Evolutionary conservation across 106 monocot species (phyloP).

Genomic region (Dendrobium huoshanense): DNA sequence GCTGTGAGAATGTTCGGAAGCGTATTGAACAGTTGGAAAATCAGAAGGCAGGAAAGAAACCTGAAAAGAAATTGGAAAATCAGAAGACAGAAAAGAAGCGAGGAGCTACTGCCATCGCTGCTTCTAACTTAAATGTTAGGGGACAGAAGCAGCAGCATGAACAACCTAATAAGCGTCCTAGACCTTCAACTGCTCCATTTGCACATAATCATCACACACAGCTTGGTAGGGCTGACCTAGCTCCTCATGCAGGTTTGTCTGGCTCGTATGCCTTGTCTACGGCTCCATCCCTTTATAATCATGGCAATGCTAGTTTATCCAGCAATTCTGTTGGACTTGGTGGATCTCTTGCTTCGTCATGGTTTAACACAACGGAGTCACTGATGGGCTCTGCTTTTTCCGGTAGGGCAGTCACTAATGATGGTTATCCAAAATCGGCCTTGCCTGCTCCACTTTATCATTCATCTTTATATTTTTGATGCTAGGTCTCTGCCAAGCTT

Average conservation of each 20-base stretch:
- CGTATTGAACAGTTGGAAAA: slow-evolving; percentile 36
- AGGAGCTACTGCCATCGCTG: slow-evolving; percentile 11
- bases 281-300: slow-evolving; percentile 17
- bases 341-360: slow-evolving; percentile 15
- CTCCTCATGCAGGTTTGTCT: slow-evolving; percentile 24
- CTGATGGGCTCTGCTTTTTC: slow-evolving; percentile 18
- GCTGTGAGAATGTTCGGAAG: slow-evolving; percentile 32
- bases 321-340: slow-evolving; percentile 18
- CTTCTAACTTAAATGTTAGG: slow-evolving; percentile 14
- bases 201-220: slow-evolving; percentile 2
- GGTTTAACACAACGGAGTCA: slow-evolving; percentile 20
- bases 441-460: slow-evolving; percentile 2
- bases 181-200: background rate
- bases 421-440: slow-evolving; percentile 6
- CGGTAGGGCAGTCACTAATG: slow-evolving; percentile 24
- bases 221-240: slow-evolving; percentile 15
- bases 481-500: background rate
- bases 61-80: slow-evolving; percentile 16
- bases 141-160: slow-evolving; percentile 18
- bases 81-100: slow-evolving; percentile 18
- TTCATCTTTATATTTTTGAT: slow-evolving; percentile 11
- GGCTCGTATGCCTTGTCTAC: slow-evolving; percentile 24
- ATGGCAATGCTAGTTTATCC: slow-evolving; percentile 7
- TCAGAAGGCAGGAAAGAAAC: slow-evolving; percentile 21
- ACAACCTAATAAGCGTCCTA: slow-evolving; percentile 25